These are phyloP conservation scores for Trametes versicolor DNA, from an alignment of 1,284 basidiomycete genomes.

Conservation along the genomic window DNA sequence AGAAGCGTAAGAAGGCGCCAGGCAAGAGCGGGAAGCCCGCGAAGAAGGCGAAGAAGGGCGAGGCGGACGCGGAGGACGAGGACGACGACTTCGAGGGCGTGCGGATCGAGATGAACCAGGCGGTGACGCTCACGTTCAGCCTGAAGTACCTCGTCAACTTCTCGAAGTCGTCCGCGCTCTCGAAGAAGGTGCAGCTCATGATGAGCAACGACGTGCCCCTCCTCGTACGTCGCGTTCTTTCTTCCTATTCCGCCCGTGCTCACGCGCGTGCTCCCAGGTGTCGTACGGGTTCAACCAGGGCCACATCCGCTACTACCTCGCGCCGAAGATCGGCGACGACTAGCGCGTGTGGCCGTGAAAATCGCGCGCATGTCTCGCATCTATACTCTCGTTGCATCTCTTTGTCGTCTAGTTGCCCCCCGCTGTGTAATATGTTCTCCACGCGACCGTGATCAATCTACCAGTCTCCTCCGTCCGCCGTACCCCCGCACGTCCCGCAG, in stretches of 20 bases:
- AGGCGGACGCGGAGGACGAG: slow-evolving; percentile 39
- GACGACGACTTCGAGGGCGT: slow-evolving; percentile 61
- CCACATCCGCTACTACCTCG: slow-evolving; percentile 87
- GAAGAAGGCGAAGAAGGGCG: slow-evolving; percentile 57
- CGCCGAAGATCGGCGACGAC: slow-evolving; percentile 90
- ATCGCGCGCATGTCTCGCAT: background rate
- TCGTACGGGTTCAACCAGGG: slow-evolving; percentile 89
- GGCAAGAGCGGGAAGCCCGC: slow-evolving; percentile 58
- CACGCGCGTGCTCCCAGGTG: slow-evolving; percentile 61
- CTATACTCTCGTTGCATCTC: slow-evolving; percentile 1
- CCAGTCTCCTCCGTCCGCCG: background rate
- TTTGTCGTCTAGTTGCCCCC: slow-evolving; percentile 13
- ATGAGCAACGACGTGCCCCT: slow-evolving; percentile 94
- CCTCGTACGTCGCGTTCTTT: slow-evolving; percentile 62
- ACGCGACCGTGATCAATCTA: slow-evolving; percentile 9
- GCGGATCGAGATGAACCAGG: slow-evolving; percentile 88
- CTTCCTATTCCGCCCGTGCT: background rate
- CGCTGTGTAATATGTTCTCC: slow-evolving; percentile 25
- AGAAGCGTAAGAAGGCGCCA: slow-evolving; percentile 72
- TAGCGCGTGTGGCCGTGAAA: slow-evolving; percentile 39
- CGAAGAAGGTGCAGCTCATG: slow-evolving; percentile 80
- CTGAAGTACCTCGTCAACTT: slow-evolving; percentile 99
- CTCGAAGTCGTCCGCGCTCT: slow-evolving; percentile 88
- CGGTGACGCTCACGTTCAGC: slow-evolving; percentile 95
- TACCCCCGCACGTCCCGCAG: background rate